Evolutionary conservation across 129 eudicot genomes (phyloP).

Genomic region (Ambrosia trifida): DNA sequence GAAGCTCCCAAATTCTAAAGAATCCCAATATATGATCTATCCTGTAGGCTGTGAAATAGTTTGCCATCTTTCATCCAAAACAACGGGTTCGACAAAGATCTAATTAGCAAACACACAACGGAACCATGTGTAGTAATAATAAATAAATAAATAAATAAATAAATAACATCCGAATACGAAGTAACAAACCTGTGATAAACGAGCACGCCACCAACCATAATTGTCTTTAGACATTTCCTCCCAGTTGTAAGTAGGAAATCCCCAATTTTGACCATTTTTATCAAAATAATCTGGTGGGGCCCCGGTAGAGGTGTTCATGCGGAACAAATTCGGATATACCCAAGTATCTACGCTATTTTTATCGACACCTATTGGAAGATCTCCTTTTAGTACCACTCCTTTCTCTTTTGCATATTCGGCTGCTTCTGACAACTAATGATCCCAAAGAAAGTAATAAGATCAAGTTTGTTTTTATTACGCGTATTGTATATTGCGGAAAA

Average conservation of each 20-base stretch:
- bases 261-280: conserved; percentile 99
- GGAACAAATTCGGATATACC: conserved; percentile 91
- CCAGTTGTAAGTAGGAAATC: conserved; percentile 99
- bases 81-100: conserved; percentile 15
- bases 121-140: neutral
- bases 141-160: neutral
- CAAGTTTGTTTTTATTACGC: neutral
- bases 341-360: conserved; percentile 97
- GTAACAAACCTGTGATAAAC: conserved; percentile 80
- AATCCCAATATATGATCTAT: conserved; percentile 95
- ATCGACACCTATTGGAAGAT: conserved; percentile 97
- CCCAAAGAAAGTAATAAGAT: conserved; percentile 19
- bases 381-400: conserved; percentile 96
- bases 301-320: conserved; percentile 97
- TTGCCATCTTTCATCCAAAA: conserved; percentile 66
- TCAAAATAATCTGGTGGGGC: conserved; percentile 99
- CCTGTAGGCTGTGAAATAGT: conserved; percentile 96
- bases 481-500: conserved; percentile 7
- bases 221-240: conserved; percentile 99
- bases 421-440: conserved; percentile 73
- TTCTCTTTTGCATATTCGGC: conserved; percentile 90
- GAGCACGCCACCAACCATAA: conserved; percentile 99
- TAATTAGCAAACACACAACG: conserved; percentile 1
- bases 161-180: neutral
- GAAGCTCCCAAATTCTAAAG: conserved; percentile 99